Conservation (phyloP, 2,329 filamentous ascomycete genomes). For the Neofusicoccum kwambonambiense region DNA sequence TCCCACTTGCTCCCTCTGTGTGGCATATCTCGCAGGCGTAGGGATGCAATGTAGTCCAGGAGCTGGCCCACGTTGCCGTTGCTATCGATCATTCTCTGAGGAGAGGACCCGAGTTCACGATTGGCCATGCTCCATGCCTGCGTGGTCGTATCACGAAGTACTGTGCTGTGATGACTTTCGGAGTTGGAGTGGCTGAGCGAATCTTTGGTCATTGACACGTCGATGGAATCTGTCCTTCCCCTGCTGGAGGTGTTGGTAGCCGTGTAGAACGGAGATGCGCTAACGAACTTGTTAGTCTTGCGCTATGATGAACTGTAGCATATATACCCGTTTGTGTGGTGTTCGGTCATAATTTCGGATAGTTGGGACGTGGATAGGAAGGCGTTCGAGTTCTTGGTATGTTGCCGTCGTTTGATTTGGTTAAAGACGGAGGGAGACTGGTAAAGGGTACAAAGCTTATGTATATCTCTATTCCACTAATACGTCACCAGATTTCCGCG, state of each 20-base stretch:
- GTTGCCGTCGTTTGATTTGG: too few relatives aligned
- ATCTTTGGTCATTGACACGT: background rate
- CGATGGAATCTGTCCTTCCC: background rate
- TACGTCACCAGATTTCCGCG: too few relatives aligned
- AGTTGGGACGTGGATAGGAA: too few relatives aligned
- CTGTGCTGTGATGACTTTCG: background rate
- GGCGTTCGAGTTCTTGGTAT: too few relatives aligned
- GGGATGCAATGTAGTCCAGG: constrained; percentile 34
- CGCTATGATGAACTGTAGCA: background rate
- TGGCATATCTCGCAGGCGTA: constrained; percentile 38
- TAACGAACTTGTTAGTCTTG: background rate
- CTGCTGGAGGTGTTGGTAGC: background rate
- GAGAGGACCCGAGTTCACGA: background rate
- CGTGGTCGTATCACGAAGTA: background rate
- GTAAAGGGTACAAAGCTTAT: too few relatives aligned
- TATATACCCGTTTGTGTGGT: background rate
- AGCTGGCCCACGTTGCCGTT: constrained; percentile 24
- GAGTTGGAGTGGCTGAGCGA: too few relatives aligned
- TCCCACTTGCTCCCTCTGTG: constrained; percentile 41
- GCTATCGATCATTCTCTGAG: background rate
- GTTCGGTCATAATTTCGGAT: background rate
- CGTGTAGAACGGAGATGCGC: background rate
- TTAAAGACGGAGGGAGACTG: too few relatives aligned
- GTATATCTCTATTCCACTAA: too few relatives aligned
- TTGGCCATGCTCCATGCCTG: background rate